Conservation (phyloP, 495 filamentous ascomycete genomes). For the Tuber magnatum region DNA sequence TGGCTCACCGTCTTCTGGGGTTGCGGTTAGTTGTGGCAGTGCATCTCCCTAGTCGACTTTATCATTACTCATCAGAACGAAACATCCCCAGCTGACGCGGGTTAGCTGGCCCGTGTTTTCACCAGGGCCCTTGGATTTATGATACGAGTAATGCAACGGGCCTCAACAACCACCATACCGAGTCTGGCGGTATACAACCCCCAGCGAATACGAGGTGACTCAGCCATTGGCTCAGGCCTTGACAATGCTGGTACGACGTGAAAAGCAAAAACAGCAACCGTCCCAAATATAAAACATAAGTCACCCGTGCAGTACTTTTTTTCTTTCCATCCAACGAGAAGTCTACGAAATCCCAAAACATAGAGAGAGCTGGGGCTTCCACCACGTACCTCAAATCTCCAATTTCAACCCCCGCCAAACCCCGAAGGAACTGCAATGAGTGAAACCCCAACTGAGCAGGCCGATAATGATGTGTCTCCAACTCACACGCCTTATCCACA, state of each 20-base stretch:
- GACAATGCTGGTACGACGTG: too few relatives aligned
- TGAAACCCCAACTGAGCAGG: not conserved
- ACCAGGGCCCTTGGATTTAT: not conserved
- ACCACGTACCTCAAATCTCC: not conserved
- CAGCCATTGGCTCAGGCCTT: not conserved
- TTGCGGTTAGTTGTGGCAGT: too few relatives aligned
- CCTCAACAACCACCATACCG: too few relatives aligned
- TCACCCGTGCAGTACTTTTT: not conserved
- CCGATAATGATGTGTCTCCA: not conserved
- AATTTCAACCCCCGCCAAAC: not conserved
- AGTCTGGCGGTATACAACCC: not conserved
- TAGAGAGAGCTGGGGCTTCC: not conserved
- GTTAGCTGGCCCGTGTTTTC: not conserved
- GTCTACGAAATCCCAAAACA: not conserved
- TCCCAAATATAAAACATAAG: not conserved
- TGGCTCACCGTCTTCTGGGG: too few relatives aligned
- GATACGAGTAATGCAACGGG: not conserved
- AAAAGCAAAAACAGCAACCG: not conserved
- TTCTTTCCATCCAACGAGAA: not conserved
- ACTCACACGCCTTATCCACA: slow-evolving; percentile 31
- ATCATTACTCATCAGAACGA: not conserved
- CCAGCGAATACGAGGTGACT: not conserved
- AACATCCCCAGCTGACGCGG: not conserved
- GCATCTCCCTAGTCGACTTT: not conserved
- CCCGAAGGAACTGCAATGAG: not conserved